A percentile compares a stretch with the other conserved stretches of the same genome.
Conservation (phyloP, 2,329 filamentous ascomycete genomes). For the Cladophialophora bantiana region DNA sequence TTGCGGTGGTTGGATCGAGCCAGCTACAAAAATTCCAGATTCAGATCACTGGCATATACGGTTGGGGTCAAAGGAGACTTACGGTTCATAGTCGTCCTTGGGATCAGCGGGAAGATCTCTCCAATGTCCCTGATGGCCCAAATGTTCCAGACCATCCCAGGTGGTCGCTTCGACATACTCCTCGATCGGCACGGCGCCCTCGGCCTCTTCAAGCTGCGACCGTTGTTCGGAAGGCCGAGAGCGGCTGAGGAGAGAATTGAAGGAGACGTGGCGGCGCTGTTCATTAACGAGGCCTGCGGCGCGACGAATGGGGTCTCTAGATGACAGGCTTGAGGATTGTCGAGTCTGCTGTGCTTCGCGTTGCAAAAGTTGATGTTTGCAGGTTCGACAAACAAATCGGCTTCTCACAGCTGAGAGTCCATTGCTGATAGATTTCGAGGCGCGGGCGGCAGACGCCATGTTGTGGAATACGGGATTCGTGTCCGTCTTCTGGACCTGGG, state of each 20-base stretch:
- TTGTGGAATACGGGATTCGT: neutral
- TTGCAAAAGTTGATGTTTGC: slow-evolving; percentile 24
- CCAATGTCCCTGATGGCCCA: slow-evolving; percentile 60
- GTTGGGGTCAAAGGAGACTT: slow-evolving; percentile 38
- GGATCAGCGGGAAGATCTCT: slow-evolving; percentile 46
- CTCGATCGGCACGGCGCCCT: slow-evolving; percentile 1
- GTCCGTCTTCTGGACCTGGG: neutral
- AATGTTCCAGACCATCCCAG: slow-evolving; percentile 61
- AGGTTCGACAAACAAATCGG: slow-evolving; percentile 32
- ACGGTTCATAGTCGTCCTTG: slow-evolving; percentile 53
- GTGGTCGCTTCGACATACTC: slow-evolving; percentile 40
- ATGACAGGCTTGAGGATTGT: slow-evolving; percentile 21
- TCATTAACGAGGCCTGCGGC: neutral
- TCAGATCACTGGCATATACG: slow-evolving; percentile 46
- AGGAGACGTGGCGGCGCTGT: slow-evolving; percentile 10
- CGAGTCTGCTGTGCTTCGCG: slow-evolving; percentile 25
- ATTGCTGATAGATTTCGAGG: slow-evolving; percentile 22
- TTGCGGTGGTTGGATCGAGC: slow-evolving; percentile 37
- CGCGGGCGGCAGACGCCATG: slow-evolving; percentile 26
- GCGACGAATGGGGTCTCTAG: neutral
- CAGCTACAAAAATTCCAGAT: slow-evolving; percentile 52
- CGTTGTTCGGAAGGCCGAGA: neutral
- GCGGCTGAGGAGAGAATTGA: neutral
- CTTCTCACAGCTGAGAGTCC: slow-evolving; percentile 14
- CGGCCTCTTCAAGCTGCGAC: neutral